Base-by-base conservation (phyloP, 352 stramenopile species). In the Plasmopara muralis region DNA sequence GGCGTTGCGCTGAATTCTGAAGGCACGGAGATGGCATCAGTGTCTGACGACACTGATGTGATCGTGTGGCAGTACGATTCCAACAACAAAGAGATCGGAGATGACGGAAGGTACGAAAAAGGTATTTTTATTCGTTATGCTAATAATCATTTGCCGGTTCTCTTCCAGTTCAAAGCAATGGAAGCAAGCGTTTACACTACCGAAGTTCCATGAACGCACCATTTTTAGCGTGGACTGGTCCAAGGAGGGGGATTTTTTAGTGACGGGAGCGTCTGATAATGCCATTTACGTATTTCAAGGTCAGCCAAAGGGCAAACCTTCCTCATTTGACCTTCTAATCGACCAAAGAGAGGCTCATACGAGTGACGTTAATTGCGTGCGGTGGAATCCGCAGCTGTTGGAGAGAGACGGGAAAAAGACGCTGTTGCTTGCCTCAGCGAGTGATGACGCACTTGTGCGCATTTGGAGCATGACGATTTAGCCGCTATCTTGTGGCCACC, bases 201-300 rank as follows among this genome's bases (percentile, higher is more conserved):
- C 84, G 1, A 77, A 87, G 30, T 82, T 79, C 31, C 95, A 98
- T 70, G 77, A 84, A 15, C 76, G 77, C 40, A 89, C 89, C 2
- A 84, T 98, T 18, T 98, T 97, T 62, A 93, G 70, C 47, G 72
- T 98, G 8, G 85, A 98, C 68, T 99, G 93, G 85, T 89, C 78
- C 14, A 72, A 73, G 12, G 70, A 87, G 5, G 81, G 93, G 53
- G 83, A 95, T 44, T 75, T 87, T 12, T 69, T 98, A 12, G 89
- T 82, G 29, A 97, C 91, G 0, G 86, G 81, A 28, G 93, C 88
- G 10, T 90, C 74, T 0, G 96, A 98, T 57, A 87, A 98, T 60
- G 58, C 63, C 2, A 95, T 99, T 44, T 74, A 80, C 0, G 65
- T 97, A 40, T 93, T 98, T 59, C 74, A 85, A 28, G 59, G 66